Evolutionary conservation across 2,329 filamentous ascomycete species (phyloP), one percentile per base, ranked within the genome.

Genomic region (Exophiala spinifera): DNA sequence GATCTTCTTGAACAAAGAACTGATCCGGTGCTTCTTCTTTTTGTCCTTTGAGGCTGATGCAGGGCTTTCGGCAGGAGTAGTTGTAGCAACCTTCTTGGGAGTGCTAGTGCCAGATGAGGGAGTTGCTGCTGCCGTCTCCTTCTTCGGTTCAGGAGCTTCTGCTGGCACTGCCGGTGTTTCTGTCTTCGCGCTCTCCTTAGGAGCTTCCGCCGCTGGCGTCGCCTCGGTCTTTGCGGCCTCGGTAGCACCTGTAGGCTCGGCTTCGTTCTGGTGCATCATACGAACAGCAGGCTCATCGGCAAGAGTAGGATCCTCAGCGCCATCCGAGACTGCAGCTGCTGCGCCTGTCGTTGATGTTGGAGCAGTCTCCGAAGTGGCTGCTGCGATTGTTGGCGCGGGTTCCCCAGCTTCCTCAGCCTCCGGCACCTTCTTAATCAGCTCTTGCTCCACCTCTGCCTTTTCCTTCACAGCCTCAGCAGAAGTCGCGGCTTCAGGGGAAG

Each of bases 361-460:
- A 14, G 72, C 74, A 20, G 67, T 69, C 31, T 68, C 63, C 14
- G 69, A 52, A 17, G 69, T 68, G 15, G 70, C 69, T 25, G 74
- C 73, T 51, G 61, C 74, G 64, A 49, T 67, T 11, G 69, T 69
- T n/a, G 74, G 74, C 2, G 70, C 71, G 1, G 72, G 72, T 33
- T 66, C 57, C 6, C 72, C 72, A n/a, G 64, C 59, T 2, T 67
- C 69, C n/a, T 74, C 66, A 14, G 67, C 64, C 4, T 66, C 56
- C 0, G 63, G 62, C 10, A 76, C 67, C 43, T 70, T 71, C 55
- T 82, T 78, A 45, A 91, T 75, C 7, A 95, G 77, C 73, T 95
- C 87, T 21, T 81, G 71, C 74, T 95, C 89, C 4, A 91, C 78
- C 8, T 76, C 79, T 69, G 82, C 83, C 81, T 94, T 94, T 64